Evolutionary conservation across 345 rosid species (phyloP), one percentile per base, ranked within the genome.

Genomic region (Citrus unshiu): DNA sequence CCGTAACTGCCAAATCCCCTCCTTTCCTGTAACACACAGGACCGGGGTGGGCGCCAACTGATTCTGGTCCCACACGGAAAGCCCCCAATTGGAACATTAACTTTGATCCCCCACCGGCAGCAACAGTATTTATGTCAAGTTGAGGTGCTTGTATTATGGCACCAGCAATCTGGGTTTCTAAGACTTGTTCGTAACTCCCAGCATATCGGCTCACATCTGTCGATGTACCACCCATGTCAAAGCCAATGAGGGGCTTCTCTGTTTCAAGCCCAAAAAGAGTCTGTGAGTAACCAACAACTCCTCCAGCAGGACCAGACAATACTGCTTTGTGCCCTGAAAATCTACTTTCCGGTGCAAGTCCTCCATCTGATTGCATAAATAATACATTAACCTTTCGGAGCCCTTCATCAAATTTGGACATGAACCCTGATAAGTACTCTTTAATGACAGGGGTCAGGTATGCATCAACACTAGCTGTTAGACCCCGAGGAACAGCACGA

Each of bases 301-400:
- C 99, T 32, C 99, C 99, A 16, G 99, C 98, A 68, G 99, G 99
- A 71, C 99, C 99, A 1, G 99, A 94, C 56, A 96, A 87, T 72
- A 96, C 95, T 57, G 99, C 99, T 85, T 94, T 94, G 83, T 94
- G 99, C 39, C 99, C 99, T 25, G 98, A 96, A 85, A 96, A 96
- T 79, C 93, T 88, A 85, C 86, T 91, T 81, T 94, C 93, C 0
- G 97, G 96, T 75, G 99, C 99, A 73, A 96, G 87, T 68, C 99
- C 99, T 79, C 99, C 99, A 85, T 93, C 99, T 3, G 99, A 96
- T 56, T 96, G 98, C 99, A 96, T 96, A 82, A 96, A 96, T 35
- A 92, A 76, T 75, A 93, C 99, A 85, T 96, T 96, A 83, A 92
- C 84, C 82, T 89, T 91, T 59, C n/a, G n/a, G n/a, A 86, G 83